Evolutionary conservation across 2,329 filamentous ascomycete genomes (phyloP), one percentile per base, ranked within the genome.

Genomic region (Epichloe elymi): DNA sequence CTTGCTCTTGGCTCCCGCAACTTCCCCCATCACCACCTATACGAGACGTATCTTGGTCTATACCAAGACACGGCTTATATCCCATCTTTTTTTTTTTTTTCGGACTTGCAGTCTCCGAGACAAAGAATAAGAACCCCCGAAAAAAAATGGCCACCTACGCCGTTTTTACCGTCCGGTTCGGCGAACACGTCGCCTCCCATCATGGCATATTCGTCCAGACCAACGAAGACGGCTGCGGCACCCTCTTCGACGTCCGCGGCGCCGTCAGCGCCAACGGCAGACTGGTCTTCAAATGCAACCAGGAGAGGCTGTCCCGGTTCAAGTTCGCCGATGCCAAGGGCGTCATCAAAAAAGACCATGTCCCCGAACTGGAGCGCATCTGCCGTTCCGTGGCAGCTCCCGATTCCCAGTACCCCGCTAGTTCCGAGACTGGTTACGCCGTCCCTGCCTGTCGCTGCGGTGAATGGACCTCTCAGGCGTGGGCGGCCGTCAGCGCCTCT

Each of bases 181-280:
- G 48, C 17, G 48, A 39, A 19, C n/a, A 30, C 8, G 8, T 33
- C 12, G 14, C 41, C 38, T 43, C 30, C 23, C 48, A 50, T 20
- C 48, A 49, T 26, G 51, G 51, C 35, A 48, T 52, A 17, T 52
- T 52, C 12, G 30, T 52, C 5, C 51, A 52, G 20, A 52, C 51
- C 41, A 45, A 43, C 36, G 33, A 39, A 17, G 51, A 49, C 42
- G 46, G 51, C 46, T 26, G 19, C 30, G 51, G 51, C 36, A 49
- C 37, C 51, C 51, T 52, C n/a, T 41, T 43, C 17, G 46, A 52
- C 17, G 51, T 49, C 17, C 51, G 51, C 35, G 51, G 51, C 41
- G 46, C 46, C 36, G 46, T 52, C n/a, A 42, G 36, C 37, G 51
- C 51, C 41, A 30, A 30, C 23, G 51, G 51, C 41, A 36, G 20